A percentile compares a stretch with the other conserved stretches of the same genome.
phyloP scores from a whole-genome alignment of 2,329 filamentous ascomycete genomes.

The Sarocladium kiliense region DNA sequence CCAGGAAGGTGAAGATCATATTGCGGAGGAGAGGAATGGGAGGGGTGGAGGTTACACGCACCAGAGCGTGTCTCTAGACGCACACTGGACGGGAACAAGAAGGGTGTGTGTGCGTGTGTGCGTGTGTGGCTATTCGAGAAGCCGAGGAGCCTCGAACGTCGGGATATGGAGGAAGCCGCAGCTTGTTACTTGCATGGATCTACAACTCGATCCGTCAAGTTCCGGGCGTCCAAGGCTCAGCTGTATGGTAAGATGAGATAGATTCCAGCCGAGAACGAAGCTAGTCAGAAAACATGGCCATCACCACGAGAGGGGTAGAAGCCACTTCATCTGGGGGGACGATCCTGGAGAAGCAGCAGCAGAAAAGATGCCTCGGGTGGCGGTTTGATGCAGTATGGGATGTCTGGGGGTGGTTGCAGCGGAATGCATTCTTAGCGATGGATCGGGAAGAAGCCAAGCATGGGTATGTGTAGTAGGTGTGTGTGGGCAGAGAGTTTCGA shows the following conservation, averaged over 20 bases:
- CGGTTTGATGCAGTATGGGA: slow-evolving; percentile 10
- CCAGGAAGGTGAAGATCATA: neutral
- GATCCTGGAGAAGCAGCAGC: no score
- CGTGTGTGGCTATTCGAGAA: slow-evolving; percentile 1
- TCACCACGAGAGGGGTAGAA: no score
- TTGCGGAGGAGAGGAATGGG: neutral
- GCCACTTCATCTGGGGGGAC: no score
- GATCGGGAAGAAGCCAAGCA: neutral
- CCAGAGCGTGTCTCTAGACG: neutral
- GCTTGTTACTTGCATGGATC: no score
- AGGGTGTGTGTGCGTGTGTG: neutral
- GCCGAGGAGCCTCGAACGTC: neutral
- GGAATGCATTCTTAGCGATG: neutral
- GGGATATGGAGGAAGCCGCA: neutral
- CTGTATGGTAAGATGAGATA: no score
- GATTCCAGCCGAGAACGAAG: no score
- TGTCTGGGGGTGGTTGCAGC: neutral
- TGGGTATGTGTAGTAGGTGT: neutral
- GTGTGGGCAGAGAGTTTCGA: no score
- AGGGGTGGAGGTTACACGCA: neutral
- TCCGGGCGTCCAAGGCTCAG: no score
- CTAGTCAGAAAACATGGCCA: no score
- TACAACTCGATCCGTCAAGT: no score
- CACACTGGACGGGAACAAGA: neutral
- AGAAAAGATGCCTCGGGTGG: slow-evolving; percentile 21